phyloP scores from a whole-genome alignment of 768 basidiomycete genomes.

The Mycena amicta region DNA sequence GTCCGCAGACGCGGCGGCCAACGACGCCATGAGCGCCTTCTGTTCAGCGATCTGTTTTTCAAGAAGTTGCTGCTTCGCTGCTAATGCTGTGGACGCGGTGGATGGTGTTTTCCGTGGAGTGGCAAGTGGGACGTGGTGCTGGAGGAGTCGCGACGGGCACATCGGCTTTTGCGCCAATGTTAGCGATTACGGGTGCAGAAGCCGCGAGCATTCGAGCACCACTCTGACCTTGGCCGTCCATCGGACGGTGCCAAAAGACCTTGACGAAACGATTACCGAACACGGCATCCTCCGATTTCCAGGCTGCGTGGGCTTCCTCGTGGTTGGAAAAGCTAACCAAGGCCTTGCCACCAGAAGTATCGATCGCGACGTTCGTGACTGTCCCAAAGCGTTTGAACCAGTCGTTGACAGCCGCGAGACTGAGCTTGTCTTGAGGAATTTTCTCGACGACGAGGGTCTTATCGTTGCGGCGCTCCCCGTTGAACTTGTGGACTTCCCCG shows the following conservation, averaged over 20 bases:
- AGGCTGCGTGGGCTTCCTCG: conserved; percentile 82
- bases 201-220: conserved; percentile 82
- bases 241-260: conserved; percentile 91
- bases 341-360: conserved; percentile 72
- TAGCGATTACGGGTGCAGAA: conserved; percentile 75
- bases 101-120: conserved; percentile 41
- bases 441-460: conserved; percentile 93
- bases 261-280: conserved; percentile 95
- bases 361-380: conserved; percentile 90
- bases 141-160: conserved; percentile 24
- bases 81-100: conserved; percentile 52
- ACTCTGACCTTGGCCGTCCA: conserved; percentile 85
- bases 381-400: conserved; percentile 94
- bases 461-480: conserved; percentile 66
- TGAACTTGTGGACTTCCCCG: conserved; percentile 67
- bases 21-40: conserved; percentile 76
- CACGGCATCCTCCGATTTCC: conserved; percentile 94
- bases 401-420: conserved; percentile 73
- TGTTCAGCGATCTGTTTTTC: conserved; percentile 89
- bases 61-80: conserved; percentile 72
- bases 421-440: conserved; percentile 84
- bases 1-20: conserved; percentile 62
- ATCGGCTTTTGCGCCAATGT: conserved; percentile 47
- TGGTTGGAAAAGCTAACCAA: conserved; percentile 86
- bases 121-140: conserved; percentile 28